Evolutionary conservation across 768 basidiomycete genomes (phyloP), one percentile per base, ranked within the genome.

Genomic region (Terana coerulea): DNA sequence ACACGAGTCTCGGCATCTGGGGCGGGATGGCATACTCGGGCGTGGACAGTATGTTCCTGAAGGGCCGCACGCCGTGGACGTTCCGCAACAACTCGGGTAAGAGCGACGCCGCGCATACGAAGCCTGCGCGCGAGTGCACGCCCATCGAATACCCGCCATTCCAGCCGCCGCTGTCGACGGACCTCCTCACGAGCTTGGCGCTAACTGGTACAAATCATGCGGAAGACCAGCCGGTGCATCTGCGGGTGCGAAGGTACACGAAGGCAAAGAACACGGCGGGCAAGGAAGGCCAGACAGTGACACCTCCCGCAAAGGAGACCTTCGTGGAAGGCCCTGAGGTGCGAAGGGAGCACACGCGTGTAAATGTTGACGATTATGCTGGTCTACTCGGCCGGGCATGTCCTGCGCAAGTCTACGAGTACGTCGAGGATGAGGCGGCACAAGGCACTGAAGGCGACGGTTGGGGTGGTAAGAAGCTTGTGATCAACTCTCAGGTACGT

Each of bases 361-460:
- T 70, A 35, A 98, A 98, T 66, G 77, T 84, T 0, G 75, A 74
- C 42, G 81, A 90, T 59, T 99, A 84, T 64, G 95, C 89, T 0
- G 92, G 93, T 6, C 66, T 98, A 22, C 75, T 99, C n/a, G 87
- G 86, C 0, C 76, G 83, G 4, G 95, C 87, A 3, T 99, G 95
- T 67, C 95, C 95, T 1, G 95, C 97, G 0, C 91, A 84, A 3
- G 95, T 98, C 34, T 99, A 99, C 66, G 95, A 99, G 70, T 99
- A 99, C 63, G 86, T 95, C 2, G 81, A 89, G 26, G 85, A 78
- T 15, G 84, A 86, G 55, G 73, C 63, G 12, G 50, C 61, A 59
- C 51, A 73, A 17, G 70, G 69, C n/a, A 69, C 59, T 15, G 65
- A 69, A 30, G 65, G 67, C 21, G 81, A 79, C 41, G 83, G 81